phyloP scores from a whole-genome alignment of 805 yeast species.

The Yarrowia deformans region DNA sequence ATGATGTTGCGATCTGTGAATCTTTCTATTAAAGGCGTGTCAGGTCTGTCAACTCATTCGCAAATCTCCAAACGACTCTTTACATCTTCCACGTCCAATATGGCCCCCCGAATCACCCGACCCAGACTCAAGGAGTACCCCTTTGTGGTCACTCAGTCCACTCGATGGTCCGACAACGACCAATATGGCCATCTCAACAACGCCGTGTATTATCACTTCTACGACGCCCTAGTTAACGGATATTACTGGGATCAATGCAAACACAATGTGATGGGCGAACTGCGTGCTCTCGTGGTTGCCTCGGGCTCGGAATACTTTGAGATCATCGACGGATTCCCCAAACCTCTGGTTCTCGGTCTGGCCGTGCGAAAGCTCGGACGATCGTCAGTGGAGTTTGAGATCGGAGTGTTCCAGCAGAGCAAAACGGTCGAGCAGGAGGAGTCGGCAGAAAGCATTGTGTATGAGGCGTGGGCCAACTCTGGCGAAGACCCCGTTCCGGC shows the following conservation, averaged over 20 bases:
- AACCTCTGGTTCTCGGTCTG: constrained; percentile 46
- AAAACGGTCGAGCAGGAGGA: constrained; percentile 26
- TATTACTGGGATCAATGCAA: constrained; percentile 40
- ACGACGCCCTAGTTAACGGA: constrained; percentile 41
- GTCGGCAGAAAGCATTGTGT: constrained; percentile 29
- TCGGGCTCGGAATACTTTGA: constrained; percentile 46
- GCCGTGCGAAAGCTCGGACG: constrained; percentile 46
- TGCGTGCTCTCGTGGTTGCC: constrained; percentile 44
- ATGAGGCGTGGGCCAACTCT: constrained; percentile 38
- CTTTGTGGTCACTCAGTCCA: constrained; percentile 39
- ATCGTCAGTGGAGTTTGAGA: constrained; percentile 47
- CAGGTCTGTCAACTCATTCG: neutral
- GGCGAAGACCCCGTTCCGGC: constrained; percentile 40
- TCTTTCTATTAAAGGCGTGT: constrained; percentile 4
- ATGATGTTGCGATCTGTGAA: constrained; percentile 21
- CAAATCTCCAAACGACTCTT: constrained; percentile 1
- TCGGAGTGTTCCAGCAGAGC: constrained; percentile 46
- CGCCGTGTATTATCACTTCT: constrained; percentile 46
- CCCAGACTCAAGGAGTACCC: constrained; percentile 44
- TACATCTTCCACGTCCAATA: constrained; percentile 16
- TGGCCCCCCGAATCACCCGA: constrained; percentile 24
- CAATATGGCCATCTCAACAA: constrained; percentile 48
- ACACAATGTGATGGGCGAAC: constrained; percentile 42
- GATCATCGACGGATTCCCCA: constrained; percentile 47
- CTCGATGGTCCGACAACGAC: constrained; percentile 48